These are phyloP conservation scores for Agrocybe praecox DNA, from an alignment of 768 basidiomycete species.

Conservation along the genomic window DNA sequence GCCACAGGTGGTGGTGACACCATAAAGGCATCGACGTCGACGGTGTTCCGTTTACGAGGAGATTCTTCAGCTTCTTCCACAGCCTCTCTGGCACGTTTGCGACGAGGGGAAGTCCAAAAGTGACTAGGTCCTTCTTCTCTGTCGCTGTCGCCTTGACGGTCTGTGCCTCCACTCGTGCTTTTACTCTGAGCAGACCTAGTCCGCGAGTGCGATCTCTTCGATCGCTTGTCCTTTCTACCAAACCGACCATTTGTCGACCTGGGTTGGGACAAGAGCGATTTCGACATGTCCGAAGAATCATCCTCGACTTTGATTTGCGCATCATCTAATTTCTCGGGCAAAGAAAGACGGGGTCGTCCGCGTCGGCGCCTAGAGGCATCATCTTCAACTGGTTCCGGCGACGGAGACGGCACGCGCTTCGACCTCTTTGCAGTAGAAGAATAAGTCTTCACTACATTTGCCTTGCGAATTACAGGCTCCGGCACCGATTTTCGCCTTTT, in stretches of 20 bases:
- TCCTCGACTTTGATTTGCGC: slow-evolving; percentile 27
- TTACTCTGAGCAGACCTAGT: background rate
- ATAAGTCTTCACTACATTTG: slow-evolving; percentile 29
- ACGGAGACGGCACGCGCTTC: slow-evolving; percentile 1
- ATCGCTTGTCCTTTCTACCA: slow-evolving; percentile 53
- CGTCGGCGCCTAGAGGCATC: slow-evolving; percentile 38
- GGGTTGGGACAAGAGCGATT: slow-evolving; percentile 55
- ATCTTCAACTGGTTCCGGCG: slow-evolving; percentile 18
- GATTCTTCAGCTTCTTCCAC: slow-evolving; percentile 34
- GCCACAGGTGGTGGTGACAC: slow-evolving; percentile 1
- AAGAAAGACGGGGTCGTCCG: slow-evolving; percentile 42
- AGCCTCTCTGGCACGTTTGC: slow-evolving; percentile 36
- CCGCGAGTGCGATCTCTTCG: slow-evolving; percentile 2
- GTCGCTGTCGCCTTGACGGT: background rate
- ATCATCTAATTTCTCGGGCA: slow-evolving; percentile 19
- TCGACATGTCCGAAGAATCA: slow-evolving; percentile 36
- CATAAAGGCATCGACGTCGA: slow-evolving; percentile 1
- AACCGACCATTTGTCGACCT: slow-evolving; percentile 68
- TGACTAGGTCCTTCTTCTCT: slow-evolving; percentile 19
- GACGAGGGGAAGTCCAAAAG: slow-evolving; percentile 23
- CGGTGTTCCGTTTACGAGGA: slow-evolving; percentile 30
- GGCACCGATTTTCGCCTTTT: slow-evolving; percentile 55
- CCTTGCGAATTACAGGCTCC: slow-evolving; percentile 12
- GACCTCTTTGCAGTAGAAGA: slow-evolving; percentile 16
- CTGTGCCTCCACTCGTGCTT: background rate